phyloP scores from a whole-genome alignment of 2,329 filamentous ascomycete species.

The Bipolaris gigantea region DNA sequence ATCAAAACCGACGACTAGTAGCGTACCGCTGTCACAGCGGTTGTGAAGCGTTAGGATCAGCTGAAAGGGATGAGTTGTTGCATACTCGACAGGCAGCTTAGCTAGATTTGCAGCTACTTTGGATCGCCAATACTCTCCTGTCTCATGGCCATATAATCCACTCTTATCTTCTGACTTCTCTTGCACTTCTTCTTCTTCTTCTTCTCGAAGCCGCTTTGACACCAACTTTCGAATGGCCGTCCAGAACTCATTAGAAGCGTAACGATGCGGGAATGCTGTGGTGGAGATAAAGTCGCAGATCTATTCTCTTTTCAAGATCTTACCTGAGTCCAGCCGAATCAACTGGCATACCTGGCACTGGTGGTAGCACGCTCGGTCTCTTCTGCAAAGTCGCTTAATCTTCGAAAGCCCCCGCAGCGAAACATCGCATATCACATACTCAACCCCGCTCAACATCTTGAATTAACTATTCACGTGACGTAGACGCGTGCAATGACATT shows the following conservation, averaged over 20 bases:
- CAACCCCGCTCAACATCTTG: background rate
- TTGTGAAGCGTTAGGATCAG: background rate
- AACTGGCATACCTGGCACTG: background rate
- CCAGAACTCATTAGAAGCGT: background rate
- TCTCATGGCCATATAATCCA: background rate
- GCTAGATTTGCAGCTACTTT: background rate
- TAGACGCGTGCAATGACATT: no score
- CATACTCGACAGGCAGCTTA: background rate
- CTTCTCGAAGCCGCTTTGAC: background rate
- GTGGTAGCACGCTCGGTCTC: background rate
- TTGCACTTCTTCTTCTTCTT: background rate
- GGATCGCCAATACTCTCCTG: background rate
- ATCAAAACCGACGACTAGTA: background rate
- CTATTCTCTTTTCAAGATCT: background rate
- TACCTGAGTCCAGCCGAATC: no score
- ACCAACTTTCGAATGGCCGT: background rate
- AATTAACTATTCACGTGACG: no score
- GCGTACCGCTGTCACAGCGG: slow-evolving; percentile 2
- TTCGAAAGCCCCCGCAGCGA: background rate
- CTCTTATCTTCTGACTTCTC: background rate
- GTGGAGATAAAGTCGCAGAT: background rate
- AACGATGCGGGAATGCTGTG: background rate
- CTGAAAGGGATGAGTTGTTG: background rate
- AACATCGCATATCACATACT: background rate
- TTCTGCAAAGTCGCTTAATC: background rate